These are phyloP conservation scores for Calonectria hongkongensis DNA, from an alignment of 2,329 filamentous ascomycete species.

Conservation along the genomic window DNA sequence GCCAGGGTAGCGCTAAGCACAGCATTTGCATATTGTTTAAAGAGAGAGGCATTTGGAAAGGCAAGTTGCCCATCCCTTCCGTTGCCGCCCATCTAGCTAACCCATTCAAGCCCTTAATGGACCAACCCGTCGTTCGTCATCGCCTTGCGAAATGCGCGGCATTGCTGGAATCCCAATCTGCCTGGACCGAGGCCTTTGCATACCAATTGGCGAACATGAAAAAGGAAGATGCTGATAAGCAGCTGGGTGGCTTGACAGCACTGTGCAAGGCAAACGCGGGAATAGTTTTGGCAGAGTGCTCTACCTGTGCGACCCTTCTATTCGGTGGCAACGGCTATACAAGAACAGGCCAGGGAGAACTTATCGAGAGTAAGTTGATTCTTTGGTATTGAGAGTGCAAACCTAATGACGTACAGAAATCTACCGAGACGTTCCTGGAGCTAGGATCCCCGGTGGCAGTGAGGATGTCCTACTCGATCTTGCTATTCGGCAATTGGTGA, in stretches of 20 bases:
- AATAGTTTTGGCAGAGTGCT: conserved; percentile 83
- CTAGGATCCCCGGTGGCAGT: conserved; percentile 49
- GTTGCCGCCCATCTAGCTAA: conserved; percentile 30
- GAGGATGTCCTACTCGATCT: conserved; percentile 53
- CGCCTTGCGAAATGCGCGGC: conserved; percentile 82
- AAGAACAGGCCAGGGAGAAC: conserved; percentile 80
- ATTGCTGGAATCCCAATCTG: conserved; percentile 80
- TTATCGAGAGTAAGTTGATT: conserved; percentile 77
- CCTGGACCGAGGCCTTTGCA: conserved; percentile 83
- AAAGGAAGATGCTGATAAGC: conserved; percentile 75
- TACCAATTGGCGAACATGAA: conserved; percentile 80
- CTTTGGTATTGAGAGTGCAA: conserved; percentile 22
- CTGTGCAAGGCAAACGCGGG: conserved; percentile 83
- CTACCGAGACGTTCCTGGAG: conserved; percentile 56
- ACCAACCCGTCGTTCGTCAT: conserved; percentile 84
- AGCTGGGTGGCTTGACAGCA: conserved; percentile 83
- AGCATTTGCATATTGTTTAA: conserved; percentile 62
- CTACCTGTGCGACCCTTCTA: conserved; percentile 80
- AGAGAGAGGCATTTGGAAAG: conserved; percentile 62
- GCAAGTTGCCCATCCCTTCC: conserved; percentile 23
- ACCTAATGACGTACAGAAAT: conserved; percentile 45
- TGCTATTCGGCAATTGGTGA: conserved; percentile 51
- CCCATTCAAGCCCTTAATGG: conserved; percentile 72
- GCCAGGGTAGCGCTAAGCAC: conserved; percentile 64
- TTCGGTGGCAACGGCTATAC: conserved; percentile 87